Percentiles rank a stretch among this genome's conserved stretches.
Conservation (phyloP, 2,329 filamentous ascomycete species). For the Phaeophleospora eucalypticola region DNA sequence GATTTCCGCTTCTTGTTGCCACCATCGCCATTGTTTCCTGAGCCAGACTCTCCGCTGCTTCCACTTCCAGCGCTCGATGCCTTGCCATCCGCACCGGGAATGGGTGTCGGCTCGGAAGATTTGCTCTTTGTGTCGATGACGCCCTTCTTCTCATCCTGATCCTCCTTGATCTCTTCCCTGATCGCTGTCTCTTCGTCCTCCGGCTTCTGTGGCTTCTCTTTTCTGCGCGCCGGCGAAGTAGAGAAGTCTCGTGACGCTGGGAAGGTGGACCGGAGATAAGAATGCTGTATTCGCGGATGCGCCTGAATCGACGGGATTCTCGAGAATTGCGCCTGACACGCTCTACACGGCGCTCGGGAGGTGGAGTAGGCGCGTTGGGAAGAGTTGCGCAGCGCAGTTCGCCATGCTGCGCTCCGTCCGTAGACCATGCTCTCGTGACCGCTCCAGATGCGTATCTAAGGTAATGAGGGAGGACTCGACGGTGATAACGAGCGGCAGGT, state of each 20-base stretch:
- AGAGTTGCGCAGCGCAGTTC: slow-evolving; percentile 47
- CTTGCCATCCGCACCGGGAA: slow-evolving; percentile 56
- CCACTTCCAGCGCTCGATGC: slow-evolving; percentile 56
- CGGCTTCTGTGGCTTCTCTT: slow-evolving; percentile 52
- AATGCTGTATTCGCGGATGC: slow-evolving; percentile 17
- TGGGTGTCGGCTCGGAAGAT: slow-evolving; percentile 46
- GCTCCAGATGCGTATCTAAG: background rate
- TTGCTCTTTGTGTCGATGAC: slow-evolving; percentile 47
- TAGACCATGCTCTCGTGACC: slow-evolving; percentile 54
- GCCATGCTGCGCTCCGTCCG: slow-evolving; percentile 62
- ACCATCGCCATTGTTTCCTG: slow-evolving; percentile 43
- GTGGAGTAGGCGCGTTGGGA: slow-evolving; percentile 29
- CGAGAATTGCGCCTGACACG: slow-evolving; percentile 23
- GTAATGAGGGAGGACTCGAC: background rate
- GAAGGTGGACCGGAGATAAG: slow-evolving; percentile 20
- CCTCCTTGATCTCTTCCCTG: slow-evolving; percentile 38
- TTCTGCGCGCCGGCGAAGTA: slow-evolving; percentile 45
- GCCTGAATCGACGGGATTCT: slow-evolving; percentile 14
- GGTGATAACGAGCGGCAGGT: background rate
- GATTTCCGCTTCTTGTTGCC: slow-evolving; percentile 70
- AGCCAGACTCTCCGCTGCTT: slow-evolving; percentile 41
- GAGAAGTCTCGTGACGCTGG: slow-evolving; percentile 35
- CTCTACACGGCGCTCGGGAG: slow-evolving; percentile 23
- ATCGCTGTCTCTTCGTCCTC: slow-evolving; percentile 42
- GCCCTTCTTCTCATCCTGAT: slow-evolving; percentile 35